phyloP scores from a whole-genome alignment of 495 filamentous ascomycete genomes.

The Evernia prunastri region DNA sequence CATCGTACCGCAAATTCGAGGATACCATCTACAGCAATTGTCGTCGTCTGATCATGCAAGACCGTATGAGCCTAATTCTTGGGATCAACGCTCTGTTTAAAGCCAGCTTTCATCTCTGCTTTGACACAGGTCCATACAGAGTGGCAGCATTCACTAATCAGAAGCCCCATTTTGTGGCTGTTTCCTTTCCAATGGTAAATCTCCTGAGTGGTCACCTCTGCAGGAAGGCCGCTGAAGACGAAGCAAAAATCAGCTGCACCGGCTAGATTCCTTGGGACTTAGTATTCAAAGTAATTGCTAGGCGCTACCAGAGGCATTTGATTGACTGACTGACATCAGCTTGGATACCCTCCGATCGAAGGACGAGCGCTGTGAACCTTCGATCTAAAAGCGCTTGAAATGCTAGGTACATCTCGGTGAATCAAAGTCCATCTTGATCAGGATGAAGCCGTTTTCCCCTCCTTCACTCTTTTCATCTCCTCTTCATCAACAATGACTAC shows the following conservation, averaged over 20 bases:
- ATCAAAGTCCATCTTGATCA: background rate
- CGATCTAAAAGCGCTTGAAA: background rate
- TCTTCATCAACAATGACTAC: slow-evolving; percentile 22
- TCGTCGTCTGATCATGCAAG: background rate
- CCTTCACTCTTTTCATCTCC: slow-evolving; percentile 19
- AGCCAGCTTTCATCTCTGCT: background rate
- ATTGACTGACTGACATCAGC: background rate
- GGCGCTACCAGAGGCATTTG: background rate
- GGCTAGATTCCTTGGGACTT: background rate
- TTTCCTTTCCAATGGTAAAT: background rate
- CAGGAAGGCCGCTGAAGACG: background rate
- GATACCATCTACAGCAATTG: background rate
- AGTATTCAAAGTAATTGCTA: background rate
- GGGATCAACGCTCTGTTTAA: background rate
- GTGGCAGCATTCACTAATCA: background rate
- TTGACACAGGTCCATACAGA: background rate
- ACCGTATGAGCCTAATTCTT: background rate
- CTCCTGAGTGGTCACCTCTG: background rate
- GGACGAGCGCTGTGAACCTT: background rate
- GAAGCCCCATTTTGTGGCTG: background rate
- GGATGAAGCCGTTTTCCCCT: background rate
- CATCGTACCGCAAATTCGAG: too few species aligned
- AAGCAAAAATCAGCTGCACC: background rate
- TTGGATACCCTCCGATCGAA: background rate
- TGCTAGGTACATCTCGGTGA: background rate